Evolutionary conservation across 202 grass and related monocot species (phyloP).

Genomic region (Brachypodium distachyon): DNA sequence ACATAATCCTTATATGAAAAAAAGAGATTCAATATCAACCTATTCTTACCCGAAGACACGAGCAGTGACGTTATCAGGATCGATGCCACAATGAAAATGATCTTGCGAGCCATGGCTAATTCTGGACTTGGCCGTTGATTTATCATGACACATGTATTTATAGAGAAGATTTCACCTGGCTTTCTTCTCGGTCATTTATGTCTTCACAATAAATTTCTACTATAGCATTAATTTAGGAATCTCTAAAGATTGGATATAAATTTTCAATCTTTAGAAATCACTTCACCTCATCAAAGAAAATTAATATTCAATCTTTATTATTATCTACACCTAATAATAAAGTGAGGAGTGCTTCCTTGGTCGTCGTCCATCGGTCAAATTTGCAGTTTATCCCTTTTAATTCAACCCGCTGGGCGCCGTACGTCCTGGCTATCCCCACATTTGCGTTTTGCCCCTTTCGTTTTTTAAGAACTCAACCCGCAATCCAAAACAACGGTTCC

Average conservation of each 20-base stretch:
- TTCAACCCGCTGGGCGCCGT: no score
- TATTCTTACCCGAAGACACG: neutral
- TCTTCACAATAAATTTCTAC: fast-evolving
- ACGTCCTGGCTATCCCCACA: no score
- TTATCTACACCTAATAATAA: no score
- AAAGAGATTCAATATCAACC: neutral
- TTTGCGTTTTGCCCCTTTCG: no score
- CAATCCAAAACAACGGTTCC: no score
- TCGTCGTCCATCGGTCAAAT: no score
- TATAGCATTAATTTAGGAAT: neutral
- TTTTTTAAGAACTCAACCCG: no score
- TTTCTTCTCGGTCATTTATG: neutral
- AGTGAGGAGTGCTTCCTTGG: no score
- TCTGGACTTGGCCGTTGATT: neutral
- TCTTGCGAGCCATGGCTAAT: neutral
- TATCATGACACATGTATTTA: neutral
- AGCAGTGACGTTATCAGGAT: neutral
- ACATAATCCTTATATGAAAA: neutral
- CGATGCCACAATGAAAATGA: neutral
- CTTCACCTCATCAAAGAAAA: no score
- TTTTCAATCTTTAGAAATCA: no score
- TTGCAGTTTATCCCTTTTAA: no score
- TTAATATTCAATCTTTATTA: no score
- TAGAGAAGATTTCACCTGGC: neutral
- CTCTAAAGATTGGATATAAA: neutral